Conservation (phyloP, 257 asterid species). For the Fraxinus quadrangulata region DNA sequence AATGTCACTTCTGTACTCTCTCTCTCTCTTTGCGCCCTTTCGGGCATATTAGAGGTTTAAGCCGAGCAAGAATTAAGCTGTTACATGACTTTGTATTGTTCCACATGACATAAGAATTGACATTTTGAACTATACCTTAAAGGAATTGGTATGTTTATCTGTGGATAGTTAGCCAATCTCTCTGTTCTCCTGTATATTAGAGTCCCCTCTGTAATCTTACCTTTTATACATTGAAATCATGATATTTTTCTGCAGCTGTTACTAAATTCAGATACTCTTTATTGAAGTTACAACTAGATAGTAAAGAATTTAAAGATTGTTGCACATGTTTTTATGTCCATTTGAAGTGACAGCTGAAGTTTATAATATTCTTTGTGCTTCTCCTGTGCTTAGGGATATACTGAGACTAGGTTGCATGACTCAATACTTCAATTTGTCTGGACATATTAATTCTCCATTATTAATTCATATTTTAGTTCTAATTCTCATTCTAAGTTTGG, state of each 20-base stretch:
- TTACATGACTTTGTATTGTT: too few species aligned
- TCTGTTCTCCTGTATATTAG: background rate
- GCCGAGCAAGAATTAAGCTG: background rate
- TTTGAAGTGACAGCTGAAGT: conserved; percentile 8
- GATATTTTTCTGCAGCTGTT: background rate
- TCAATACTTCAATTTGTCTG: conserved; percentile 33
- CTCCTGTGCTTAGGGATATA: conserved; percentile 22
- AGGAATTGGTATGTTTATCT: background rate
- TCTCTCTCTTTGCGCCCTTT: background rate
- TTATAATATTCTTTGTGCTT: conserved; percentile 16
- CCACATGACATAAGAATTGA: too few species aligned
- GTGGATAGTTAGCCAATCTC: too few species aligned
- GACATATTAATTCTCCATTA: conserved; percentile 28
- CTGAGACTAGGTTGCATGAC: conserved; percentile 35
- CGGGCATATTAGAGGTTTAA: background rate
- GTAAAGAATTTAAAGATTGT: background rate
- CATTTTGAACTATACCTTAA: background rate
- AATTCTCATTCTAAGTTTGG: conserved; percentile 22
- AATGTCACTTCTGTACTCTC: background rate
- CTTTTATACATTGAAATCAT: background rate
- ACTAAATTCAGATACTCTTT: background rate
- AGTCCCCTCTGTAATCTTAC: background rate
- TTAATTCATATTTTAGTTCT: conserved; percentile 22
- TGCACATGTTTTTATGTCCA: background rate
- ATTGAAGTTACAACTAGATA: background rate